phyloP scores from a whole-genome alignment of 345 rosid species.

The Fremontodendron californicum region DNA sequence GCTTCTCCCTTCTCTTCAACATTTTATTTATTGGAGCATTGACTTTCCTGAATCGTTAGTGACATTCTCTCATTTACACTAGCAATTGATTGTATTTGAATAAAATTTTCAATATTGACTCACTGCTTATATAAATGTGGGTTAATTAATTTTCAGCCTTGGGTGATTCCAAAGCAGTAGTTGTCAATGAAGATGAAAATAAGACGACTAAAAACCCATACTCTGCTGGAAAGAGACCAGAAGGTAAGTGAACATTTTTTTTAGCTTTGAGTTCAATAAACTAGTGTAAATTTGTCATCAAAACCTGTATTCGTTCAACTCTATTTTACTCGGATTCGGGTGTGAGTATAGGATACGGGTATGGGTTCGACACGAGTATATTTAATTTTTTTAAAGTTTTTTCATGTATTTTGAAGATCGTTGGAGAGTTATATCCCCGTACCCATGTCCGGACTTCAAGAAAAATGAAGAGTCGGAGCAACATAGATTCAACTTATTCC shows the following conservation, averaged over 20 bases:
- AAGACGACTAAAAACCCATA: constrained; percentile 8
- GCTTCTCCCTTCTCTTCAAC: constrained; percentile 72
- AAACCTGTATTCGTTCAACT: too few species aligned
- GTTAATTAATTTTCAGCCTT: constrained; percentile 46
- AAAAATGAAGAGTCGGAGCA: too few species aligned
- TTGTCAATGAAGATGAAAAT: constrained; percentile 40
- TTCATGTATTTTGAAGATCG: too few species aligned
- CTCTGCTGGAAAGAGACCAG: neutral
- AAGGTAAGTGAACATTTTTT: neutral
- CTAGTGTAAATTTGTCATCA: neutral
- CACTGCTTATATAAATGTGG: neutral
- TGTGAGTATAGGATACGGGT: too few species aligned
- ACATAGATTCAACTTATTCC: too few species aligned
- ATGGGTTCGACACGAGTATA: too few species aligned
- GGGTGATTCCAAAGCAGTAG: constrained; percentile 48
- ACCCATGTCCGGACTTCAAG: too few species aligned
- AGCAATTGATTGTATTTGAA: neutral
- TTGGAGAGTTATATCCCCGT: too few species aligned
- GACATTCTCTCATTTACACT: neutral
- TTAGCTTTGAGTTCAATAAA: too few species aligned
- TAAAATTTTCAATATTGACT: constrained; percentile 11
- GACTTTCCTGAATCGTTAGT: constrained; percentile 76
- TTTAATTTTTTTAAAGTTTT: too few species aligned
- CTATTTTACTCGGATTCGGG: too few species aligned
- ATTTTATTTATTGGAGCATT: constrained; percentile 60